Evolutionary conservation across 2,329 filamentous ascomycete species (phyloP), one percentile per base, ranked within the genome.

Genomic region (Graphium sp.): DNA sequence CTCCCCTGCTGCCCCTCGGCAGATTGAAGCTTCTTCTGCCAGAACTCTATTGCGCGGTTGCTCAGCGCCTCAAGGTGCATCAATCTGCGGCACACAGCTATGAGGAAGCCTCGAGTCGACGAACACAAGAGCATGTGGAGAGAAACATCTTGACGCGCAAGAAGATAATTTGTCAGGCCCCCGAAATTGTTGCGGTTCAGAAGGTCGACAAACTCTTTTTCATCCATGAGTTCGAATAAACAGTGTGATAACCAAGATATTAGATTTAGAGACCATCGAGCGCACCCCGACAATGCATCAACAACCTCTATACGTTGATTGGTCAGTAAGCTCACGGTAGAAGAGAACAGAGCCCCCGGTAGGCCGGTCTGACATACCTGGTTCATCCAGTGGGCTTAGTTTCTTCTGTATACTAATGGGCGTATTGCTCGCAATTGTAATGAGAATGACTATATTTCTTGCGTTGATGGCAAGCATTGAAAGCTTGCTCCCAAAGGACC

Each of bases 181-280:
- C 45, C 37, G 21, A 66, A 60, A 15, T 61, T 57, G 16, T 53
- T 49, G 6, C 49, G 55, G 11, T 31, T 42, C n/a, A 72, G 51
- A 4, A 66, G 54, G 22, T 52, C 50, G 41, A 60, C 56, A 36
- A 71, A 68, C 26, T 56, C 53, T 4, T 43, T 42, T 33, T 71
- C 65, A 28, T 61, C 57, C 28, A 63, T 53, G 8, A 75, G 56
- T 22, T 58, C 50, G 35, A 74, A 68, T 3, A 76, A 50, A 12
- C 57, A 58, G 39, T 75, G 67, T n/a, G 57, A 55, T 8, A 75
- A 46, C 66, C 70, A 76, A 3, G 63, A 58, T 25, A 76, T 49
- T 10, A 91, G 57, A 34, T 87, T 76, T 20, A 84, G 59, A 1
- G 70, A 69, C 85, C 85, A 94, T 43, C 68, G 74, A 4, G 78